Percentiles rank a stretch among this genome's conserved stretches.
Evolutionary conservation across 139 green algal species (phyloP).

Genomic region (Tetratostichococcus sp.): DNA sequence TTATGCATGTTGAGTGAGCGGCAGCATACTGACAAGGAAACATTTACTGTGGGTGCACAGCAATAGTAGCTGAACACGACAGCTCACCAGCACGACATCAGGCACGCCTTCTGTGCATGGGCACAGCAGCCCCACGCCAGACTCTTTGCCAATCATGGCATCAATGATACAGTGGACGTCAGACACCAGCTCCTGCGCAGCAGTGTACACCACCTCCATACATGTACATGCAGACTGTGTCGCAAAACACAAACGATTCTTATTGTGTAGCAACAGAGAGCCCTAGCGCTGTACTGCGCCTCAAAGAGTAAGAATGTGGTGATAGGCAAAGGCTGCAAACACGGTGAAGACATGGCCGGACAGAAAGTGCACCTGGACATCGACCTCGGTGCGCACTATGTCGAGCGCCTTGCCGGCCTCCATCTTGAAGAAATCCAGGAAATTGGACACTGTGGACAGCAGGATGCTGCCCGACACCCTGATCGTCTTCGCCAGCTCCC

Average conservation of each 20-base stretch:
- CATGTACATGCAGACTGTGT: too few species aligned
- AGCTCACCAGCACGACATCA: constrained; percentile 4
- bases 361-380: constrained; percentile 14
- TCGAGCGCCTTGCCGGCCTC: constrained; percentile 73
- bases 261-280: too few species aligned
- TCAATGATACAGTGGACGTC: constrained; percentile 83
- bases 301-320: too few species aligned
- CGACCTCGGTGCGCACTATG: constrained; percentile 60
- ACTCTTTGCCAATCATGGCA: constrained; percentile 59
- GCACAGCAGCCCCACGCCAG: constrained; percentile 31
- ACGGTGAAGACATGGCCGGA: background rate
- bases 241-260: too few species aligned
- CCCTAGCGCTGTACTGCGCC: background rate
- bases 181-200: constrained; percentile 38
- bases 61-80: too few species aligned
- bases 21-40: too few species aligned
- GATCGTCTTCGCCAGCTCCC: constrained; percentile 78
- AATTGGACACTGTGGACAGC: constrained; percentile 80
- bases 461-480: constrained; percentile 73
- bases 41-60: too few species aligned
- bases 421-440: constrained; percentile 89
- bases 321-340: background rate
- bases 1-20: too few species aligned
- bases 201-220: too few species aligned
- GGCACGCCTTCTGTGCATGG: constrained; percentile 25